Evolutionary conservation across 495 filamentous ascomycete species (phyloP), one percentile per base, ranked within the genome.

Genomic region (Penicillium arizonense): DNA sequence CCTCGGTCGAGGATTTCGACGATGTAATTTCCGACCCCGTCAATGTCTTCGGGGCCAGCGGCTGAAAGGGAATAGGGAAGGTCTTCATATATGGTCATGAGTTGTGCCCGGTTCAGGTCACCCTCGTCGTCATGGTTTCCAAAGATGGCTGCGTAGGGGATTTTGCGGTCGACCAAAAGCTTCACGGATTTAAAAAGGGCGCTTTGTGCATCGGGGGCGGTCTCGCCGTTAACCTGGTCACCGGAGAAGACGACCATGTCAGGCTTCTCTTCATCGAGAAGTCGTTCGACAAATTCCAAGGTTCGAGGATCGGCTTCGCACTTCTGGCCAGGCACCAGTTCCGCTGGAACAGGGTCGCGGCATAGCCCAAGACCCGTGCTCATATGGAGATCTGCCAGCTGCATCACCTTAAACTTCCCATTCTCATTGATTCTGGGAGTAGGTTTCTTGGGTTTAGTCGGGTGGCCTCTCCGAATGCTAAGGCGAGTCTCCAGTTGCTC

Each of bases 101-200:
- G 84, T 4, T 82, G 82, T 4, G 78, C 71, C 20, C 95, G 87
- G 20, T 83, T 79, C 49, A 96, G 77, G 43, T 90, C 80, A 13
- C 89, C 88, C 76, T 97, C 93, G 65, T 97, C 91, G 65, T 98
- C 94, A 69, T 98, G 94, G 65, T 98, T 98, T 37, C 94, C 94
- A 62, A 97, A 96, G 48, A 98, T 97, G 42, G 87, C 84, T 34
- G 91, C 93, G 60, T 93, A 98, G 0, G 94, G 95, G 37, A 96
- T 88, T 57, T 88, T 87, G 64, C 86, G 90, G 62, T 90, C 82
- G 54, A 93, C 87, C 44, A 98, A 82, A 3, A 93, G 75, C 53
- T 90, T 86, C 14, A 90, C 91, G 54, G 91, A 90, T 70, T 98
- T 98, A 77, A 96, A 96, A 43, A 98, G 83, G 6, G 93, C 90